Conservation (phyloP, 2,329 filamentous ascomycete species). For the Dactylonectria macrodidyma region DNA sequence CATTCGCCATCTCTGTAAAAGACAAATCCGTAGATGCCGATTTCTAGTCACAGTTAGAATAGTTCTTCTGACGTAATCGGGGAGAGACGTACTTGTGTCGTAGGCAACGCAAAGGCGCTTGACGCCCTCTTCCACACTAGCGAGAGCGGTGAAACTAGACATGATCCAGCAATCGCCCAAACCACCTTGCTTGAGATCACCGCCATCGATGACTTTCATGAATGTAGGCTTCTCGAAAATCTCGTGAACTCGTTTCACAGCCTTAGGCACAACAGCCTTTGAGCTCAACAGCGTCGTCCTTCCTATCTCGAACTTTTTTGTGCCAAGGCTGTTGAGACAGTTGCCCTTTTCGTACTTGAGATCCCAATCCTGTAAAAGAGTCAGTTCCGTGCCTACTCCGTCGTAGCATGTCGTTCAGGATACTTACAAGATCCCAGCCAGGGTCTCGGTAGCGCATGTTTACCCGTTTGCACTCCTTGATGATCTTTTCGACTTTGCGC, state of each 20-base stretch:
- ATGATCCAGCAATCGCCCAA: slow-evolving; percentile 90
- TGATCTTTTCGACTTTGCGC: slow-evolving; percentile 73
- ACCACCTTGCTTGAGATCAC: slow-evolving; percentile 83
- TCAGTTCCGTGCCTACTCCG: slow-evolving; percentile 31
- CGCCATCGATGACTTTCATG: slow-evolving; percentile 74
- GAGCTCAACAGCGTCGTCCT: slow-evolving; percentile 61
- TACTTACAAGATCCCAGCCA: slow-evolving; percentile 69
- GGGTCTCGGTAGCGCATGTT: slow-evolving; percentile 86
- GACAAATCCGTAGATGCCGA: slow-evolving; percentile 92
- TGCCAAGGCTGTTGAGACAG: slow-evolving; percentile 68
- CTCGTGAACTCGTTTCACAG: slow-evolving; percentile 82
- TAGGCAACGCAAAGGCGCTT: slow-evolving; percentile 82
- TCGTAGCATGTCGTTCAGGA: neutral
- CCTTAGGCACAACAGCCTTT: slow-evolving; percentile 73
- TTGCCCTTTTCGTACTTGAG: slow-evolving; percentile 75
- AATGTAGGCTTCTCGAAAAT: slow-evolving; percentile 84
- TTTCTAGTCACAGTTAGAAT: slow-evolving; percentile 51
- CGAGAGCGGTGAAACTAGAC: slow-evolving; percentile 82
- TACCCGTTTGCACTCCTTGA: slow-evolving; percentile 77
- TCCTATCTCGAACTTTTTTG: slow-evolving; percentile 66
- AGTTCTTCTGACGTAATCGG: too few species aligned
- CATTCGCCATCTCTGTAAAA: slow-evolving; percentile 92
- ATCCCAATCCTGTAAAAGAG: slow-evolving; percentile 69
- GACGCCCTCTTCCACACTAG: slow-evolving; percentile 80
- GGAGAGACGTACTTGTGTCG: slow-evolving; percentile 67